These are phyloP conservation scores for Solanum dulcamara DNA, from an alignment of 257 asterid genomes.

Conservation along the genomic window DNA sequence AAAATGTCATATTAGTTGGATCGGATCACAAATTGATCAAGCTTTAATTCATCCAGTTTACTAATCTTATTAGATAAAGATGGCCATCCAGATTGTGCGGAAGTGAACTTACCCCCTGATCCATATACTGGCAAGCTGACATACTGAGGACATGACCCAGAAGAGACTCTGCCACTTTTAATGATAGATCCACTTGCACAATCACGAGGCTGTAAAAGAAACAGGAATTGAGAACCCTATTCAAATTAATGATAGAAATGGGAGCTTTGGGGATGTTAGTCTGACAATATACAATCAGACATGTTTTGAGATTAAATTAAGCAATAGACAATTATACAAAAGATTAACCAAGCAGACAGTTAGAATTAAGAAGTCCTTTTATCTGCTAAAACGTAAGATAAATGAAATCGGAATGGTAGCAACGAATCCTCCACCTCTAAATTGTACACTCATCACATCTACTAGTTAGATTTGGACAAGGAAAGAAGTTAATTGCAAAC, in stretches of 20 bases:
- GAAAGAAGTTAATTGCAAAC: background rate
- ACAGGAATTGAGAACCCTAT: background rate
- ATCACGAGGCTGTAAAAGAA: conserved; percentile 73
- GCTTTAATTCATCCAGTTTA: background rate
- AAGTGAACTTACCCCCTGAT: conserved; percentile 33
- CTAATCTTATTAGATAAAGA: background rate
- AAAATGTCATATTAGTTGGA: background rate
- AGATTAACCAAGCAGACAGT: background rate
- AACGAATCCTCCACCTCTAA: background rate
- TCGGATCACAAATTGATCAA: background rate
- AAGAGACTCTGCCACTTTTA: conserved; percentile 21
- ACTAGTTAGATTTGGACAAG: background rate
- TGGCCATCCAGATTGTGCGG: background rate
- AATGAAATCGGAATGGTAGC: background rate
- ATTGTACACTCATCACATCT: background rate
- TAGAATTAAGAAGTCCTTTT: background rate
- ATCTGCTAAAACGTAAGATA: background rate
- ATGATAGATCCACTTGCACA: conserved; percentile 30
- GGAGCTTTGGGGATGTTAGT: background rate
- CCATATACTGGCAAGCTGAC: conserved; percentile 60
- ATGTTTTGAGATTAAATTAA: background rate
- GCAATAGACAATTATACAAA: background rate
- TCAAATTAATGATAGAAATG: background rate
- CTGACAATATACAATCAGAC: background rate
- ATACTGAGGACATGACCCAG: conserved; percentile 51